A percentile compares a stretch with the other conserved stretches of the same genome.
These are phyloP conservation scores for Neonectria hederae DNA, from an alignment of 2,329 filamentous ascomycete genomes.

Conservation along the genomic window DNA sequence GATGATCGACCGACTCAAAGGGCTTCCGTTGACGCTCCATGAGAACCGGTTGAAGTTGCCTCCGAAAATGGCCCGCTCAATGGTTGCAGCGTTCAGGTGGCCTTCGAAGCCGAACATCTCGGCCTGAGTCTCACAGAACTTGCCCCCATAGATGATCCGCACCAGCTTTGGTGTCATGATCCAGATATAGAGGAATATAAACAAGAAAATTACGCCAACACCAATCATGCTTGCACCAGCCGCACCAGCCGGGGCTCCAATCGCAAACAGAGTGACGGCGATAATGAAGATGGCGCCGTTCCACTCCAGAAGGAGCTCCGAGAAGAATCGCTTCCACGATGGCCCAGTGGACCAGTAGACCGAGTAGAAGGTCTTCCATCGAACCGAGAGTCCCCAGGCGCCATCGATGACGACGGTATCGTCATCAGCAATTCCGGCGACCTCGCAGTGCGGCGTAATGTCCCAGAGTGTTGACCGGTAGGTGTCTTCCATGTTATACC, in stretches of 20 bases:
- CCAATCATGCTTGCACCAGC: slow-evolving; percentile 21
- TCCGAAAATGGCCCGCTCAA: slow-evolving; percentile 45
- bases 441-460: slow-evolving; percentile 46
- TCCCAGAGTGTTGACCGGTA: slow-evolving; percentile 48
- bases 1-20: slow-evolving; percentile 38
- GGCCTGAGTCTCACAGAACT: slow-evolving; percentile 43
- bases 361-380: slow-evolving; percentile 46
- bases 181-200: slow-evolving; percentile 38
- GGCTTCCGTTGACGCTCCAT: slow-evolving; percentile 44
- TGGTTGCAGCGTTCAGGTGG: slow-evolving; percentile 43
- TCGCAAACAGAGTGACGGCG: slow-evolving; percentile 32
- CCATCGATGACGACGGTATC: slow-evolving; percentile 49
- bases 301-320: slow-evolving; percentile 33
- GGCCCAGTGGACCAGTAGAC: slow-evolving; percentile 42
- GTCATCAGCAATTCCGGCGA: slow-evolving; percentile 46
- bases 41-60: slow-evolving; percentile 42
- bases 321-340: slow-evolving; percentile 34
- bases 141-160: slow-evolving; percentile 42
- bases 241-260: slow-evolving; percentile 19
- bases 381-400: slow-evolving; percentile 44
- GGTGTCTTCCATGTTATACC: slow-evolving; percentile 46
- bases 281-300: slow-evolving; percentile 35
- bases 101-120: slow-evolving; percentile 48
- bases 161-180: slow-evolving; percentile 40
- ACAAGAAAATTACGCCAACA: slow-evolving; percentile 36